phyloP scores from a whole-genome alignment of 2,329 filamentous ascomycete genomes.

The Penicillium italicum region DNA sequence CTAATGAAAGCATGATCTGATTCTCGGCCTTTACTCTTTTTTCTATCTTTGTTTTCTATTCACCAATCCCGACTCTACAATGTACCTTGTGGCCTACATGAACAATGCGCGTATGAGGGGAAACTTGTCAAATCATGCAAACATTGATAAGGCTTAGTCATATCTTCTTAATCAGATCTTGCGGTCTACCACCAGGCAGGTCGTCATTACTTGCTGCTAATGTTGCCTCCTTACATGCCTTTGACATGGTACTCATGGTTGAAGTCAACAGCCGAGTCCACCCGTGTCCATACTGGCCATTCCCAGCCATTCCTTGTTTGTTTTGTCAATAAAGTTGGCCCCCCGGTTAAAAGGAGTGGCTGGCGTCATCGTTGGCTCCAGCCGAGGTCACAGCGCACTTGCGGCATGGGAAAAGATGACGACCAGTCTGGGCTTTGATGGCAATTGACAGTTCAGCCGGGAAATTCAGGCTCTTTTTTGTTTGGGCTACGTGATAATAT shows the following conservation, averaged over 20 bases:
- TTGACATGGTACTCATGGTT: not conserved
- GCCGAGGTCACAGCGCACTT: slow-evolving; percentile 1
- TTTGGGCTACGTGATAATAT: not conserved
- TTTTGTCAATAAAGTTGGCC: slow-evolving; percentile 1
- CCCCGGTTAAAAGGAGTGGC: not conserved
- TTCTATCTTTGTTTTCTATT: not conserved
- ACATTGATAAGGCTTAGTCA: slow-evolving; percentile 10
- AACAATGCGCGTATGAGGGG: slow-evolving; percentile 4
- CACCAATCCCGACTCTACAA: slow-evolving; percentile 7
- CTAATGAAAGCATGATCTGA: not conserved
- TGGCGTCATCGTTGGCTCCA: slow-evolving; percentile 2
- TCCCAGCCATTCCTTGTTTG: not conserved
- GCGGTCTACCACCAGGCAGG: not conserved
- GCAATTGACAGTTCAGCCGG: not conserved
- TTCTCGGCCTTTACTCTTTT: not conserved
- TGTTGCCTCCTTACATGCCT: not conserved
- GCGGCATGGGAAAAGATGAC: slow-evolving; percentile 1
- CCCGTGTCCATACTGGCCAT: not conserved
- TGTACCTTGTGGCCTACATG: slow-evolving; percentile 3
- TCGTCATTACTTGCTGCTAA: not conserved
- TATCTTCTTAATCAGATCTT: not conserved
- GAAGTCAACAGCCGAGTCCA: not conserved
- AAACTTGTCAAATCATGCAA: slow-evolving; percentile 5
- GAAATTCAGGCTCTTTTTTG: not conserved
- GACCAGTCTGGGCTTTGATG: not conserved